Conservation (phyloP, 2,329 filamentous ascomycete genomes). For the Aspergillus carbonarius region DNA sequence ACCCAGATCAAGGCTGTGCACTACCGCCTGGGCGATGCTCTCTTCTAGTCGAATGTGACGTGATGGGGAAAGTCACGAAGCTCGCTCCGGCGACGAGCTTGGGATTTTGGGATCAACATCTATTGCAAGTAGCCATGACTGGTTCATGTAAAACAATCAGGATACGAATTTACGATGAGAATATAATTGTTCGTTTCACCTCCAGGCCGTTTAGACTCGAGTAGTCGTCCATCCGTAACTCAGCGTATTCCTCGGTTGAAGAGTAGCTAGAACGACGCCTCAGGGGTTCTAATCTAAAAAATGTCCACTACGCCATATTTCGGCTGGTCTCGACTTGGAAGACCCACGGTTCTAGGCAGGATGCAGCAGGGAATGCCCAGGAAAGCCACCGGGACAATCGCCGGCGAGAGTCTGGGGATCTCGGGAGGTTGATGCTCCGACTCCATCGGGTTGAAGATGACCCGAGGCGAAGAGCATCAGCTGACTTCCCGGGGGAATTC, state of each 20-base stretch:
- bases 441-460: not conserved
- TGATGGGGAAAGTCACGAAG: conserved; percentile 9
- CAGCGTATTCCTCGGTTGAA: too few relatives aligned
- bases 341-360: too few relatives aligned
- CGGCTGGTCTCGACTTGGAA: too few relatives aligned
- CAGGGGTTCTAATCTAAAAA: too few relatives aligned
- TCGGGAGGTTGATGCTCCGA: not conserved
- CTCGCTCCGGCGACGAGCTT: conserved; percentile 7
- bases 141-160: conserved; percentile 8
- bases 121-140: not conserved
- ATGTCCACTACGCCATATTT: too few relatives aligned
- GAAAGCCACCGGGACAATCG: not conserved
- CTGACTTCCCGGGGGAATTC: not conserved
- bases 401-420: not conserved
- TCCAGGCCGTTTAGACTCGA: not conserved
- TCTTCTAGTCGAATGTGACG: conserved; percentile 40
- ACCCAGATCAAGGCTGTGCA: conserved; percentile 51
- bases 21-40: conserved; percentile 41
- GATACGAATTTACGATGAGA: conserved; percentile 7
- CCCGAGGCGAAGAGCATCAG: not conserved
- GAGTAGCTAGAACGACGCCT: too few relatives aligned
- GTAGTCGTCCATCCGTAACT: not conserved
- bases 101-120: not conserved
- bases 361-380: too few relatives aligned
- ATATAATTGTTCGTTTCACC: not conserved